phyloP scores from a whole-genome alignment of 2,329 filamentous ascomycete genomes.

The Pseudogymnoascus sp. region DNA sequence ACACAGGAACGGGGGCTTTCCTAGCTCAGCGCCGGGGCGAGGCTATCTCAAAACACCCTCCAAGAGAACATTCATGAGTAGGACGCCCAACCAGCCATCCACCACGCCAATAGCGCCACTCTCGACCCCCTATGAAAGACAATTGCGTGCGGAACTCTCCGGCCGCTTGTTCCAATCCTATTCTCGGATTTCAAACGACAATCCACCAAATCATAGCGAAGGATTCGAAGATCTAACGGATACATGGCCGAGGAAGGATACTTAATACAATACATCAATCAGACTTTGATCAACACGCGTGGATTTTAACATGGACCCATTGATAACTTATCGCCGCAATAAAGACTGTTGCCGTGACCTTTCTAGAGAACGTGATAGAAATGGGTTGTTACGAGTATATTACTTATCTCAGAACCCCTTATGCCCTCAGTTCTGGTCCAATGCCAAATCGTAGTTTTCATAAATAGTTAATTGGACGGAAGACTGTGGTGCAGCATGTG shows the following conservation, averaged over 20 bases:
- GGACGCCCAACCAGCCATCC: conserved; percentile 32
- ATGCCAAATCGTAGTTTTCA: background rate
- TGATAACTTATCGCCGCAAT: background rate
- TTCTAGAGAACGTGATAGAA: background rate
- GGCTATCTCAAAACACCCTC: conserved; percentile 36
- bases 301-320: background rate
- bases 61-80: conserved; percentile 37
- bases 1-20: conserved; percentile 17
- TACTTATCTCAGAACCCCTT: background rate
- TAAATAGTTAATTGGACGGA: background rate
- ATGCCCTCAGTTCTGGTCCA: background rate
- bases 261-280: background rate
- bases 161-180: conserved; percentile 3
- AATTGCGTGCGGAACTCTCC: conserved; percentile 24
- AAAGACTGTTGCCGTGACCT: background rate
- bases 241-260: background rate
- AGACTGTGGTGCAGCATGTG: background rate
- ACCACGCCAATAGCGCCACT: conserved; percentile 38
- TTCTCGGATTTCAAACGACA: conserved; percentile 7
- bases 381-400: background rate
- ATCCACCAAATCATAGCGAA: background rate
- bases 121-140: conserved; percentile 36
- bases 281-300: background rate
- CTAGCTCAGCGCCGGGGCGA: conserved; percentile 21
- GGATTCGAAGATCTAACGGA: conserved; percentile 1